Percentiles rank a stretch among this genome's conserved stretches.
phyloP scores from a whole-genome alignment of 2,329 filamentous ascomycete species.

The Madurella fahalii region DNA sequence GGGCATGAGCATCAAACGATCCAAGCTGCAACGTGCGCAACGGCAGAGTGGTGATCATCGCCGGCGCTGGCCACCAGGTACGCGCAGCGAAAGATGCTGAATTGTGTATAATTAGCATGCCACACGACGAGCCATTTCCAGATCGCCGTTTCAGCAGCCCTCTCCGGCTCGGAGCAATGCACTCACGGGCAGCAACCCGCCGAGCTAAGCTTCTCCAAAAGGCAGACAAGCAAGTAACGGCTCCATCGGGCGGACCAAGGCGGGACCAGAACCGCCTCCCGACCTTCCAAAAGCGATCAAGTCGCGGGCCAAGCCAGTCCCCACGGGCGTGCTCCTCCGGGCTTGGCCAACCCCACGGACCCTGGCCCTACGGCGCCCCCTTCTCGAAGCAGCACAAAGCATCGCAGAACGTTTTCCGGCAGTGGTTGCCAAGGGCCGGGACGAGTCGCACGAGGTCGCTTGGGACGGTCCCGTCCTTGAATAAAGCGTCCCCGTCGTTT shows the following conservation, averaged over 20 bases:
- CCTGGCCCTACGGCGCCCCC: not conserved
- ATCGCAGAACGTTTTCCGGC: too few species aligned
- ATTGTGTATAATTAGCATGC: too few species aligned
- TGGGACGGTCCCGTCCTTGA: too few species aligned
- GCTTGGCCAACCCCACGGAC: constrained; percentile 1
- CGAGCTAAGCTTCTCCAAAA: too few species aligned
- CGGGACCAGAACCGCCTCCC: not conserved
- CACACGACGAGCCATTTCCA: not conserved
- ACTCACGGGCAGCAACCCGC: not conserved
- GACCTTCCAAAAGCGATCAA: not conserved
- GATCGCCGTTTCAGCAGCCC: not conserved
- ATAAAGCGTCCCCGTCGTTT: too few species aligned
- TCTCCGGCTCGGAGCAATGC: not conserved
- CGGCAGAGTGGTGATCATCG: not conserved
- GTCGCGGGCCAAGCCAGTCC: not conserved
- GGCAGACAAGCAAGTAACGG: not conserved
- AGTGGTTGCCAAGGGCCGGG: too few species aligned
- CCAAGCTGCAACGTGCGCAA: constrained; percentile 5
- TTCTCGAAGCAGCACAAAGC: constrained; percentile 3
- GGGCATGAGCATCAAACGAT: constrained; percentile 4
- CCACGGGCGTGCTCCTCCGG: not conserved
- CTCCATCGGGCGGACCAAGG: not conserved
- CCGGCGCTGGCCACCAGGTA: not conserved
- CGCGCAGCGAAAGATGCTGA: not conserved
- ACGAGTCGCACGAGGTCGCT: not conserved